Evolutionary conservation across 306 rosid genomes (phyloP).

Genomic region (Dryas alaskensis): DNA sequence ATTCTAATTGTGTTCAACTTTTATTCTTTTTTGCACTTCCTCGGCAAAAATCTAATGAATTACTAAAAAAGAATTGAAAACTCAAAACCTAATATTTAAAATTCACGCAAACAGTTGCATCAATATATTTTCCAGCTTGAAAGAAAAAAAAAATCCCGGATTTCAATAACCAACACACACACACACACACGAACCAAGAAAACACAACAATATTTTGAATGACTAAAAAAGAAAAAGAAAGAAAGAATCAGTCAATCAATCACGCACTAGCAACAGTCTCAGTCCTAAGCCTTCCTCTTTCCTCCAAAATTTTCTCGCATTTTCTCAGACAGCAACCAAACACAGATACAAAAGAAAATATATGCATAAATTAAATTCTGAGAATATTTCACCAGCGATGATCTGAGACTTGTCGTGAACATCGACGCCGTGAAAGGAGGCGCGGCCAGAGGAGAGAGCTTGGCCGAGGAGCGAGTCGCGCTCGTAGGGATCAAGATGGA

Average conservation of each 20-base stretch:
- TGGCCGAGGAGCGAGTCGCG: slow-evolving; percentile 47
- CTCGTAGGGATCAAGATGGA: slow-evolving; percentile 48
- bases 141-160: too few species aligned
- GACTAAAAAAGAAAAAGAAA: too few species aligned
- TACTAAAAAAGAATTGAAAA: neutral
- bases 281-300: neutral
- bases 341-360: slow-evolving; percentile 2
- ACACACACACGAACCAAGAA: too few species aligned
- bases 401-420: slow-evolving; percentile 50
- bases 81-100: neutral
- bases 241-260: neutral
- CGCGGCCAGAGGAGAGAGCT: slow-evolving; percentile 66
- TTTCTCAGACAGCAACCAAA: slow-evolving; percentile 3
- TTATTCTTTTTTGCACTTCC: neutral
- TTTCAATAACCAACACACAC: too few species aligned
- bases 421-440: slow-evolving; percentile 59
- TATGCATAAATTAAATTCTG: neutral
- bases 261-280: neutral
- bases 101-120: too few species aligned
- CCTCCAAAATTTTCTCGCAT: neutral
- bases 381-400: slow-evolving; percentile 39
- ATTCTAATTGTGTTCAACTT: neutral
- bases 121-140: too few species aligned
- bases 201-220: too few species aligned
- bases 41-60: neutral